Percentiles rank a stretch among this genome's conserved stretches.
Conservation (phyloP, 352 stramenopile genomes). For the Globisporangium megalacanthum region DNA sequence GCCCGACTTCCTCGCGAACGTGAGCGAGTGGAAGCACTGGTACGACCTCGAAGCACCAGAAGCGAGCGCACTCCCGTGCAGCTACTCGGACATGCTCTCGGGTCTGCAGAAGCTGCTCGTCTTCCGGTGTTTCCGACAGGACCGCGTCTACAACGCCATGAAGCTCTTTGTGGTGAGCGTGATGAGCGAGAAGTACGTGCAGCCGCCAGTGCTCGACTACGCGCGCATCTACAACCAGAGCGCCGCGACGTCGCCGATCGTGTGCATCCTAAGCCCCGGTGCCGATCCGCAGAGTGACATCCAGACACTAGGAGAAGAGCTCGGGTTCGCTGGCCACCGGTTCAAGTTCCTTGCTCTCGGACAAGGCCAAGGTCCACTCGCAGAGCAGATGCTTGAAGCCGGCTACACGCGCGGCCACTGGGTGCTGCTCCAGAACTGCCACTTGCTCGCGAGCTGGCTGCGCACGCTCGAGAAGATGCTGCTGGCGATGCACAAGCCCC, state of each 20-base stretch:
- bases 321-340: constrained; percentile 86
- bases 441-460: constrained; percentile 93
- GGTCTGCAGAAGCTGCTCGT: constrained; percentile 90
- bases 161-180: constrained; percentile 91
- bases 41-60: constrained; percentile 93
- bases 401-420: constrained; percentile 83
- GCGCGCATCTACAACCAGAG: constrained; percentile 90
- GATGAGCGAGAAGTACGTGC: constrained; percentile 93
- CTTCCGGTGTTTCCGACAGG: constrained; percentile 92
- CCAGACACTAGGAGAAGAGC: constrained; percentile 88
- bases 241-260: constrained; percentile 82
- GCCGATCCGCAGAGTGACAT: constrained; percentile 94
- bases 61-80: constrained; percentile 67
- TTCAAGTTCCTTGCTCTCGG: constrained; percentile 94
- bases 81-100: constrained; percentile 71
- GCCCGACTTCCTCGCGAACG: constrained; percentile 43
- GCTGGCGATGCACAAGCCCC: constrained; percentile 85
- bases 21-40: constrained; percentile 87
- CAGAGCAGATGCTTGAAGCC: constrained; percentile 92
- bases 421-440: constrained; percentile 95
- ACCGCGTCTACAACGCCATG: constrained; percentile 95
- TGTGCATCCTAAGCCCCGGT: constrained; percentile 94
- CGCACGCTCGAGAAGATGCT: constrained; percentile 92
- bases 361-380: constrained; percentile 91
- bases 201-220: constrained; percentile 94